These are phyloP conservation scores for Sporothrix pallida DNA, from an alignment of 2,329 filamentous ascomycete genomes.

Conservation along the genomic window DNA sequence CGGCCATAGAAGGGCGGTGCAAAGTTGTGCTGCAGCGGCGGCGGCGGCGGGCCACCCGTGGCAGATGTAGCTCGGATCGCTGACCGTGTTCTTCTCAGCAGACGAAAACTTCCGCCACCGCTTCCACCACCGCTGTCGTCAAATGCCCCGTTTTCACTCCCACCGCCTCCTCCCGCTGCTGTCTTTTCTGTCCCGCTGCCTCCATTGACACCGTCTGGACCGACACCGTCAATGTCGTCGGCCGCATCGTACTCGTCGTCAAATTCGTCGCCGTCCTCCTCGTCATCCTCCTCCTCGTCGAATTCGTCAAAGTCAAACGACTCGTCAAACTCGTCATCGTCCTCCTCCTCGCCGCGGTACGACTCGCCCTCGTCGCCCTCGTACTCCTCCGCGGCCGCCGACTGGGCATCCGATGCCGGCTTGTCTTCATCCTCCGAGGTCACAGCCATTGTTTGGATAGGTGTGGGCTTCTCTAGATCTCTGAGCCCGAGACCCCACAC, in stretches of 20 bases:
- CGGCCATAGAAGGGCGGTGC: slow-evolving; percentile 94
- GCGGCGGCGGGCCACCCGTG: slow-evolving; percentile 49
- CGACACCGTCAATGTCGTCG: slow-evolving; percentile 25
- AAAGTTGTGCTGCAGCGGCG: slow-evolving; percentile 60
- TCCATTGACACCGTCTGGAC: background rate
- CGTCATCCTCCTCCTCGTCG: slow-evolving; percentile 44
- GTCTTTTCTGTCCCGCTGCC: slow-evolving; percentile 36
- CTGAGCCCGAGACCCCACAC: too few relatives aligned
- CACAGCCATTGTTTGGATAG: slow-evolving; percentile 22
- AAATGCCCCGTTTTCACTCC: slow-evolving; percentile 34
- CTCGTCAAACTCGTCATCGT: slow-evolving; percentile 34
- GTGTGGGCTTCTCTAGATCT: background rate
- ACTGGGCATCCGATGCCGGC: slow-evolving; percentile 35
- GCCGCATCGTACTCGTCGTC: slow-evolving; percentile 43
- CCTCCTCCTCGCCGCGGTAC: slow-evolving; percentile 37
- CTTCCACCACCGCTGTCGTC: slow-evolving; percentile 39
- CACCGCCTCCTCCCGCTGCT: background rate
- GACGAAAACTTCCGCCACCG: slow-evolving; percentile 37
- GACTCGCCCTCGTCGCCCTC: slow-evolving; percentile 41
- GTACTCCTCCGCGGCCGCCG: slow-evolving; percentile 37
- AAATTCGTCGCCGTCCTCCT: slow-evolving; percentile 42
- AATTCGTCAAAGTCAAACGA: slow-evolving; percentile 34
- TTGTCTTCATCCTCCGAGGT: slow-evolving; percentile 39
- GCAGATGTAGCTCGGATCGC: background rate
- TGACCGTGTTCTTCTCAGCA: slow-evolving; percentile 23